These are phyloP conservation scores for Lavandula angustifolia DNA, from an alignment of 257 asterid genomes.

Conservation along the genomic window DNA sequence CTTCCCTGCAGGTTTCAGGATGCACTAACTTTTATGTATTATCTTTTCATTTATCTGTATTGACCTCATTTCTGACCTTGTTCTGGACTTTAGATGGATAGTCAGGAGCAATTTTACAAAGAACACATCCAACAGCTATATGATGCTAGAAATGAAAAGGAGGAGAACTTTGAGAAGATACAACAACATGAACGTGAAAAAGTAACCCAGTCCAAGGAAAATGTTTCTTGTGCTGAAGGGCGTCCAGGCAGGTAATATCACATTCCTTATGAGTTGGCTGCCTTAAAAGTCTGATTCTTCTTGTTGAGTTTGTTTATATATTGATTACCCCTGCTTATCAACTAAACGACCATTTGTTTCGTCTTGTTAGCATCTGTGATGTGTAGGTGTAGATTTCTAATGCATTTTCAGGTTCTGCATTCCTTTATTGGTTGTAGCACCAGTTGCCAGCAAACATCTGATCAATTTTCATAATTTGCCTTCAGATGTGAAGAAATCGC, in stretches of 20 bases:
- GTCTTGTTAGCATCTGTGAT: not conserved
- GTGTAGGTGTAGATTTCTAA: not conserved
- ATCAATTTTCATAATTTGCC: constrained; percentile 10
- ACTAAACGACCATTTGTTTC: not conserved
- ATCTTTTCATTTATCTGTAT: constrained; percentile 1
- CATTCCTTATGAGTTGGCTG: constrained; percentile 4
- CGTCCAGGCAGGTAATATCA: constrained; percentile 49
- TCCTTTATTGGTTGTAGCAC: not conserved
- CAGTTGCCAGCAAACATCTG: not conserved
- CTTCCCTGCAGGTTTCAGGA: not conserved
- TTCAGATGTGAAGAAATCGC: constrained; percentile 48
- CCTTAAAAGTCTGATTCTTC: not conserved
- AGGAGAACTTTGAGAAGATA: constrained; percentile 55
- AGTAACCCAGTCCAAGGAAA: constrained; percentile 36
- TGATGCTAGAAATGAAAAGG: constrained; percentile 52
- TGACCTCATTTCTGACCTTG: constrained; percentile 24
- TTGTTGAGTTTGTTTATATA: not conserved
- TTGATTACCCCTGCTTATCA: not conserved
- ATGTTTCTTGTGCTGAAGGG: constrained; percentile 44
- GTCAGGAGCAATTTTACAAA: constrained; percentile 51
- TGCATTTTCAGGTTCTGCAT: constrained; percentile 3
- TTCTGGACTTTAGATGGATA: constrained; percentile 59
- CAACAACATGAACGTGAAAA: constrained; percentile 53
- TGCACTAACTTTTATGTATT: constrained; percentile 1
- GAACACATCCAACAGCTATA: constrained; percentile 45